Percentiles rank a stretch among this genome's conserved stretches.
Evolutionary conservation across 345 rosid genomes (phyloP).

Genomic region (Physaria fendleri): DNA sequence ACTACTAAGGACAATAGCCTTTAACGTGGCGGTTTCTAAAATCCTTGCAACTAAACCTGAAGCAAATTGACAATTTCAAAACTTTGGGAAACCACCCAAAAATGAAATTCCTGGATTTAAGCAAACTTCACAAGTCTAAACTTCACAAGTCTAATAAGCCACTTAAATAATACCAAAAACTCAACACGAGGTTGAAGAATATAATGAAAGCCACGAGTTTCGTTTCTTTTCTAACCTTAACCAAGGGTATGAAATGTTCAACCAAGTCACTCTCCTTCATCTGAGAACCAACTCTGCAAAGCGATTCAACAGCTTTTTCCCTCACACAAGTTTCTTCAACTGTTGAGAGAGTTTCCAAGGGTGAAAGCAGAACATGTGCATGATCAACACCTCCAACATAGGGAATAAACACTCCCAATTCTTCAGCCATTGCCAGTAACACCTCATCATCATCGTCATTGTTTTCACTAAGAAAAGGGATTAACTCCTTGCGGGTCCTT

Average conservation of each 20-base stretch:
- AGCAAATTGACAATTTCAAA: neutral
- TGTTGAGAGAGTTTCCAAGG: constrained; percentile 61
- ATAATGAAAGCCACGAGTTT: neutral
- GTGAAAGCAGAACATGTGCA: constrained; percentile 66
- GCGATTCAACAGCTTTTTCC: constrained; percentile 75
- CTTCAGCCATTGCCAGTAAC: constrained; percentile 80
- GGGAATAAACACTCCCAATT: constrained; percentile 73
- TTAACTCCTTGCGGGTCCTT: constrained; percentile 68
- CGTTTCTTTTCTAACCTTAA: constrained; percentile 43
- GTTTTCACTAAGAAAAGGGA: constrained; percentile 76
- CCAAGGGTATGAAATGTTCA: constrained; percentile 60
- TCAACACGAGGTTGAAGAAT: neutral
- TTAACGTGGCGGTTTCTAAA: neutral
- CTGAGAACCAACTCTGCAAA: constrained; percentile 75
- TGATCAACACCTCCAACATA: constrained; percentile 81
- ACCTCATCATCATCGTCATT: constrained; percentile 89
- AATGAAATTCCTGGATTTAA: neutral
- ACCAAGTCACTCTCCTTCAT: constrained; percentile 81
- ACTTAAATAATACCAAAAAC: neutral
- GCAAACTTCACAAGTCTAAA: constrained; percentile 1
- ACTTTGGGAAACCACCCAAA: neutral
- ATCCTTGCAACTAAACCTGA: neutral
- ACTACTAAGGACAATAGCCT: neutral
- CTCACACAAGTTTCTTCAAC: constrained; percentile 87
- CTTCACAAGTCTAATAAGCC: neutral